phyloP scores from a whole-genome alignment of 768 basidiomycete genomes.

The Tephrocybe sp. region DNA sequence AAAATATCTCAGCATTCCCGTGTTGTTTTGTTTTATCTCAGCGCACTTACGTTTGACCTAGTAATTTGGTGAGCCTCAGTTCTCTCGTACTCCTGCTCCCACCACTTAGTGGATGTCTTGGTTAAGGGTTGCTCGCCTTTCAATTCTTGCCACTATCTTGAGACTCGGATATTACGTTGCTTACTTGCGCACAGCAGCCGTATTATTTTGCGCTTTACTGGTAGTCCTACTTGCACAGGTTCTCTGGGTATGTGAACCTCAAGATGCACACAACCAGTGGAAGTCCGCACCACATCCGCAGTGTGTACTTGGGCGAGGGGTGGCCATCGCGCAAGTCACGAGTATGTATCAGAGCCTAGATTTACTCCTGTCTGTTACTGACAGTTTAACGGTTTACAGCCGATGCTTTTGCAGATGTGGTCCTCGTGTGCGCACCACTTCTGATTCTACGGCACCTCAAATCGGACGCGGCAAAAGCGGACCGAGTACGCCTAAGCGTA shows the following conservation, averaged over 20 bases:
- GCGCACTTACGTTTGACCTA: conserved; percentile 3
- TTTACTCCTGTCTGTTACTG: not conserved
- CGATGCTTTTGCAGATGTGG: conserved; percentile 12
- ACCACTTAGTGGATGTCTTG: too few relatives aligned
- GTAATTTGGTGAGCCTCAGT: not conserved
- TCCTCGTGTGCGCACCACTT: conserved; percentile 1
- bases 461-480: conserved; percentile 1
- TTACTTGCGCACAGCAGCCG: not conserved
- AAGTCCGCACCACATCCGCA: conserved; percentile 3
- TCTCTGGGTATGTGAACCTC: conserved; percentile 9
- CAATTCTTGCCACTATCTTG: conserved; percentile 1
- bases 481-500: conserved; percentile 3
- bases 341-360: not conserved
- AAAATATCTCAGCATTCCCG: conserved; percentile 2
- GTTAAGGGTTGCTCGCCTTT: conserved; percentile 6
- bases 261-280: conserved; percentile 10
- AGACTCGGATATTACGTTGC: conserved; percentile 2
- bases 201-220: not conserved
- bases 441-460: conserved; percentile 8
- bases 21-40: conserved; percentile 2
- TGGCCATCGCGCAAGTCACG: conserved; percentile 5
- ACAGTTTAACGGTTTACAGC: not conserved
- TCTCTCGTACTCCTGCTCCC: not conserved
- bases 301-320: conserved; percentile 5
- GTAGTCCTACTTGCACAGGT: conserved; percentile 3